Evolutionary conservation across 2,329 filamentous ascomycete genomes (phyloP).

Genomic region (Sporothrix euskadiensis): DNA sequence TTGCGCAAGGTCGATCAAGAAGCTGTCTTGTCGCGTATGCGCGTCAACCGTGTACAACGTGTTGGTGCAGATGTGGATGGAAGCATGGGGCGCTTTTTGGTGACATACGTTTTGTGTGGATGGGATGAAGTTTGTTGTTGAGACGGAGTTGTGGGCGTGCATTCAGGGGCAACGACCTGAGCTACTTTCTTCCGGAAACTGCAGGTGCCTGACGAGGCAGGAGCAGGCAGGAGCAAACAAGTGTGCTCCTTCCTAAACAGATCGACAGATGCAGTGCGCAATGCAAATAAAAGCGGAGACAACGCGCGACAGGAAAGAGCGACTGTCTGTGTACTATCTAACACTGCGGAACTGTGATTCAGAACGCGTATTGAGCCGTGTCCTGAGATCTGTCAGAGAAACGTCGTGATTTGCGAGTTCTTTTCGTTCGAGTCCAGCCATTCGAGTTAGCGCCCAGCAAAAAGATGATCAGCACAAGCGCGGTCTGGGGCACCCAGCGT

Average conservation of each 20-base stretch:
- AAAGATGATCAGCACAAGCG: background rate
- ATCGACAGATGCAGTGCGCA: background rate
- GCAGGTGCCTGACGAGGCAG: slow-evolving; percentile 5
- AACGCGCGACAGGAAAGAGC: background rate
- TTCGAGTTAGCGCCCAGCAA: background rate
- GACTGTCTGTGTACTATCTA: background rate
- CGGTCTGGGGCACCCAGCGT: background rate
- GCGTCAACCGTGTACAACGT: background rate
- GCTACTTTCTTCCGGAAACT: background rate
- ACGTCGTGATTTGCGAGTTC: slow-evolving; percentile 3
- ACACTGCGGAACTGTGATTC: background rate
- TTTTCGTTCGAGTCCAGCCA: background rate
- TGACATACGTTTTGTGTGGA: background rate
- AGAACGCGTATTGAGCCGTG: slow-evolving; percentile 4
- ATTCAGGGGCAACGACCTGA: slow-evolving; percentile 1
- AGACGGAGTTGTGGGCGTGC: background rate
- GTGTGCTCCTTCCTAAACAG: slow-evolving; percentile 14
- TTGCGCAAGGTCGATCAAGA: background rate
- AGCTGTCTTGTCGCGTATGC: slow-evolving; percentile 1
- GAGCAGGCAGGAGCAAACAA: slow-evolving; percentile 7
- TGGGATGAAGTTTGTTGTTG: background rate
- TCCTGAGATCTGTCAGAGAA: background rate
- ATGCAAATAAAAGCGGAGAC: background rate
- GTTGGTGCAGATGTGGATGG: background rate
- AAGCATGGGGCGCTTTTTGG: background rate